These are phyloP conservation scores for Fraxinus albicans DNA, from an alignment of 305 asterid genomes.

Conservation along the genomic window DNA sequence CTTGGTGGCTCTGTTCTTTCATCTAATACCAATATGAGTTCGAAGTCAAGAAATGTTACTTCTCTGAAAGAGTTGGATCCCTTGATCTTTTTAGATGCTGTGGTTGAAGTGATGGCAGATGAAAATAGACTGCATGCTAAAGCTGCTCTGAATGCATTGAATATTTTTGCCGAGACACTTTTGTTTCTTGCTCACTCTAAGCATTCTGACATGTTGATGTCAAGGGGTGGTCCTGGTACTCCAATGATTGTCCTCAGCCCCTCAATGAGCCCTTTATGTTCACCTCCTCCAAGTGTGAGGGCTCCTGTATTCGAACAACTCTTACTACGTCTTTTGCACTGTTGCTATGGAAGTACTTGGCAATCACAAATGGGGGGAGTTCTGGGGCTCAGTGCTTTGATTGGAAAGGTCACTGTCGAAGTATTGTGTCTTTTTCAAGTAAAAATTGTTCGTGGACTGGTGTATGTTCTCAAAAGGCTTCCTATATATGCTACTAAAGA, in stretches of 20 bases:
- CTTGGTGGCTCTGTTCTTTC: slow-evolving; percentile 60
- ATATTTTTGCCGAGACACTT: slow-evolving; percentile 76
- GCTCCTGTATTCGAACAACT: slow-evolving; percentile 96
- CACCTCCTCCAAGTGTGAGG: slow-evolving; percentile 96
- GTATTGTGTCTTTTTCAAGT: slow-evolving; percentile 85
- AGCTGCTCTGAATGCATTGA: slow-evolving; percentile 87
- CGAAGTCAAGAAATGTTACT: slow-evolving; percentile 60
- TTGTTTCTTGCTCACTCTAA: slow-evolving; percentile 88
- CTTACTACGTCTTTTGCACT: slow-evolving; percentile 89
- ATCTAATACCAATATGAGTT: slow-evolving; percentile 51
- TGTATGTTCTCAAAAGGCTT: slow-evolving; percentile 94
- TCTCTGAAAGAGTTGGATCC: slow-evolving; percentile 97
- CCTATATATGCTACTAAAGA: slow-evolving; percentile 92
- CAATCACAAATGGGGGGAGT: slow-evolving; percentile 99
- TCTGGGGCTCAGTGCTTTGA: slow-evolving; percentile 92
- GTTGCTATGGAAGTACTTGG: slow-evolving; percentile 95
- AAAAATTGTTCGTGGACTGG: slow-evolving; percentile 81
- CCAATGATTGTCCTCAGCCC: slow-evolving; percentile 99
- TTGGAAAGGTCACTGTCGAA: slow-evolving; percentile 96
- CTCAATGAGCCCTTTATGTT: slow-evolving; percentile 95
- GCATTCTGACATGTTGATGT: slow-evolving; percentile 69
- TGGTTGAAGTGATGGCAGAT: slow-evolving; percentile 90
- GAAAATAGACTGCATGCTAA: slow-evolving; percentile 89
- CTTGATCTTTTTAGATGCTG: slow-evolving; percentile 89
- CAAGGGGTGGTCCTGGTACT: slow-evolving; percentile 93